Evolutionary conservation across 2,329 filamentous ascomycete genomes (phyloP).

Genomic region (Sphaerulina vaccinii): DNA sequence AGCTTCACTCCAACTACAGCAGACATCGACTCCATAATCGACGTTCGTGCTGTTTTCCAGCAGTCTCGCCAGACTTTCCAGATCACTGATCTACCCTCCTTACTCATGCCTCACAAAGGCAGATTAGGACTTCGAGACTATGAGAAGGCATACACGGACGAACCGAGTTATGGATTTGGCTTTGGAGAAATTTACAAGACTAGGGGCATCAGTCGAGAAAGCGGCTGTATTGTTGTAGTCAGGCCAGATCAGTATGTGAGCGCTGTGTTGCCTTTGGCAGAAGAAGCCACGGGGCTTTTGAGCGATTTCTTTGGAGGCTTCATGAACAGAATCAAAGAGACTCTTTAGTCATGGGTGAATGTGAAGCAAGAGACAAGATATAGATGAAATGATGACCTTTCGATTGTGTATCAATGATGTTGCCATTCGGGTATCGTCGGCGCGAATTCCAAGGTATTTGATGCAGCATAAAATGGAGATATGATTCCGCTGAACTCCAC

Average conservation of each 20-base stretch:
- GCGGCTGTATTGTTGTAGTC: constrained; percentile 59
- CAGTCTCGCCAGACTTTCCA: constrained; percentile 31
- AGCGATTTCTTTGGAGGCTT: constrained; percentile 35
- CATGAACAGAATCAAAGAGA: constrained; percentile 18
- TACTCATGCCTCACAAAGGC: constrained; percentile 47
- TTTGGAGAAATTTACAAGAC: constrained; percentile 50
- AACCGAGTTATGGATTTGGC: constrained; percentile 42
- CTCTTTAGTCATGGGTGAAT: no score
- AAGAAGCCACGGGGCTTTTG: constrained; percentile 23
- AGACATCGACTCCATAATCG: constrained; percentile 53
- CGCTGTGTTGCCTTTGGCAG: constrained; percentile 33
- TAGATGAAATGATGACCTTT: no score
- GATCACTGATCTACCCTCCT: constrained; percentile 42
- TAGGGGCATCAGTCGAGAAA: constrained; percentile 57
- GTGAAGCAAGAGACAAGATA: no score
- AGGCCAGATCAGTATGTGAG: constrained; percentile 67
- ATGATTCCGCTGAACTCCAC: constrained; percentile 9
- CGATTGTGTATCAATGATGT: no score
- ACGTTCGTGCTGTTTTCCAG: constrained; percentile 46
- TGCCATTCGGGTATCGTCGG: no score
- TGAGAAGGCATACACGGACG: constrained; percentile 49
- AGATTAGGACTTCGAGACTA: constrained; percentile 37
- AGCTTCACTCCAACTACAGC: constrained; percentile 41
- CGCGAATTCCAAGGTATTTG: no score
- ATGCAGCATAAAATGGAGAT: neutral